phyloP scores from a whole-genome alignment of 352 stramenopile genomes.

The Peronospora belbahrii region DNA sequence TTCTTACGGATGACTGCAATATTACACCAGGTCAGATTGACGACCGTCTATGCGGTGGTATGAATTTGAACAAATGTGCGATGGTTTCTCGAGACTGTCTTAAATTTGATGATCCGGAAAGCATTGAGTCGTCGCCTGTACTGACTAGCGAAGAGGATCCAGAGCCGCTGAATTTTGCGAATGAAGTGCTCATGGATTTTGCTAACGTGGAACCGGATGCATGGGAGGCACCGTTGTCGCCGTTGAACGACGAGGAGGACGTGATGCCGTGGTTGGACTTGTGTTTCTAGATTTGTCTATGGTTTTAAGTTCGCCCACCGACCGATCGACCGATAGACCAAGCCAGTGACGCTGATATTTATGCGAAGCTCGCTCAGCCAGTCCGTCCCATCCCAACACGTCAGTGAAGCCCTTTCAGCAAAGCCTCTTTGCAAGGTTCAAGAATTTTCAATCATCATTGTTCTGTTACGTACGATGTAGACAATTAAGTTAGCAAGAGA shows the following conservation, averaged over 20 bases:
- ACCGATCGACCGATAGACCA: conserved; percentile 23
- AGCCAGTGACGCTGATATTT: conserved; percentile 36
- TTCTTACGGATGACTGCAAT: conserved; percentile 68
- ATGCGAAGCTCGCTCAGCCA: conserved; percentile 20
- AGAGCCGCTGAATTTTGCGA: conserved; percentile 44
- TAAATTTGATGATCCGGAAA: conserved; percentile 40
- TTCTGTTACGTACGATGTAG: conserved; percentile 29
- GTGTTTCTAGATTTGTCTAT: conserved; percentile 51
- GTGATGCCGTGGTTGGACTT: conserved; percentile 81
- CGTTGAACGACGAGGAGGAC: conserved; percentile 76
- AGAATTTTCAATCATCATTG: conserved; percentile 24
- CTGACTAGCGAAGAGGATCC: conserved; percentile 17
- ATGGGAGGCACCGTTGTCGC: conserved; percentile 76
- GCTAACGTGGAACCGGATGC: conserved; percentile 65
- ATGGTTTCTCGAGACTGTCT: conserved; percentile 63
- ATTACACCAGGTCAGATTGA: conserved; percentile 50
- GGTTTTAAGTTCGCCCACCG: background rate
- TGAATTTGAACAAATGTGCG: conserved; percentile 46
- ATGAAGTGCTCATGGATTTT: conserved; percentile 64
- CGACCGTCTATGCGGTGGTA: conserved; percentile 23
- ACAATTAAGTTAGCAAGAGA: conserved; percentile 30
- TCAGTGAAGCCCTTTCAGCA: background rate
- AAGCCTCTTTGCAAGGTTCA: too few species aligned
- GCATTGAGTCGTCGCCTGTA: conserved; percentile 17
- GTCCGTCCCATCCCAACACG: conserved; percentile 9